phyloP scores from a whole-genome alignment of 2,329 filamentous ascomycete species.

The Saccharata proteae region DNA sequence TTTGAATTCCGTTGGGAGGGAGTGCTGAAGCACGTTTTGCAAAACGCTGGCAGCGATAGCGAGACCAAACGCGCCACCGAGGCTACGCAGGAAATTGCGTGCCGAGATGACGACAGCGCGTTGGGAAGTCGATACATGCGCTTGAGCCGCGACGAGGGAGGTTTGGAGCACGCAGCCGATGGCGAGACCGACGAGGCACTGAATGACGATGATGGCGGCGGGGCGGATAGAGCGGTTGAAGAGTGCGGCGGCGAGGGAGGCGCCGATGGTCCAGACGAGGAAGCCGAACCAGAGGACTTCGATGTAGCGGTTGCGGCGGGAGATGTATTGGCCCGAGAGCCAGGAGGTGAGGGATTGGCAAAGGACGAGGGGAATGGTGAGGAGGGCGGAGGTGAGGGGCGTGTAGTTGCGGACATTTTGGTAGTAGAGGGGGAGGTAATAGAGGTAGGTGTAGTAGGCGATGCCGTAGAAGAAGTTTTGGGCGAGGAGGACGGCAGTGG shows the following conservation, averaged over 20 bases:
- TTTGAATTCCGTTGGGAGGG: constrained; percentile 7
- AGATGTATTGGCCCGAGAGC: constrained; percentile 46
- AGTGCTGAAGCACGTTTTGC: constrained; percentile 21
- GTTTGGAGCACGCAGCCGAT: constrained; percentile 43
- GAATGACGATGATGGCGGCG: constrained; percentile 39
- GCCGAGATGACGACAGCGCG: constrained; percentile 51
- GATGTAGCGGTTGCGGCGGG: constrained; percentile 43
- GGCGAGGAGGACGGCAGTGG: constrained; percentile 42
- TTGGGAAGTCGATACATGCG: constrained; percentile 36
- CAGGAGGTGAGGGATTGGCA: constrained; percentile 36
- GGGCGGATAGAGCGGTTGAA: constrained; percentile 31
- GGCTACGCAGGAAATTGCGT: constrained; percentile 49
- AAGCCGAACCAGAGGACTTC: constrained; percentile 44
- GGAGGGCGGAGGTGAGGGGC: constrained; percentile 37
- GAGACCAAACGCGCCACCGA: constrained; percentile 47
- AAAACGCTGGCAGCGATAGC: constrained; percentile 41
- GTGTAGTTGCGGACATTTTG: constrained; percentile 42
- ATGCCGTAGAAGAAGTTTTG: constrained; percentile 50
- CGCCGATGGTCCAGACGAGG: constrained; percentile 38
- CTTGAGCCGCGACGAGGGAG: constrained; percentile 45
- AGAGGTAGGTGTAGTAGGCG: constrained; percentile 47
- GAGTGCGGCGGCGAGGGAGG: constrained; percentile 40
- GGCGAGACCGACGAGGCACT: constrained; percentile 32
- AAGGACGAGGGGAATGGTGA: constrained; percentile 39
- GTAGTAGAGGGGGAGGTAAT: constrained; percentile 51